Conservation (phyloP, 495 filamentous ascomycete genomes). For the Podospora conica region DNA sequence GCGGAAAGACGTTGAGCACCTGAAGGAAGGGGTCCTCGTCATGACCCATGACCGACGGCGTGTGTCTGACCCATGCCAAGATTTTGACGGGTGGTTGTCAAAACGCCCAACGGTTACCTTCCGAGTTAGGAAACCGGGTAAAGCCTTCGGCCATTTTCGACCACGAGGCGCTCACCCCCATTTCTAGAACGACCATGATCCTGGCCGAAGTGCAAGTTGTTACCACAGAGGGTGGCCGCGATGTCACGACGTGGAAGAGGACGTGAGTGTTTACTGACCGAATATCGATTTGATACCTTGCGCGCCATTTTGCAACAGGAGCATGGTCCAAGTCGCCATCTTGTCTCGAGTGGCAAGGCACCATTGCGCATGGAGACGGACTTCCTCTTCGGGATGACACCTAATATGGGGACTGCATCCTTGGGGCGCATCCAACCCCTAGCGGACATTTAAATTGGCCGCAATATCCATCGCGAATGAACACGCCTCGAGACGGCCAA, state of each 20-base stretch:
- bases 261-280: not conserved
- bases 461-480: constrained; percentile 9
- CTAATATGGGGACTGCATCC: constrained; percentile 7
- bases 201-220: not conserved
- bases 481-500: not conserved
- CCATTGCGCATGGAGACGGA: not conserved
- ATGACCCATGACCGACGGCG: not conserved
- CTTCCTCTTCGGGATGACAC: constrained; percentile 3
- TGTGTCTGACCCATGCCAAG: not conserved
- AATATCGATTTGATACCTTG: not conserved
- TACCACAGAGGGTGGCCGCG: not conserved
- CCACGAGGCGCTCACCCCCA: not conserved
- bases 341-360: not conserved
- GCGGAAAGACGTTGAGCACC: not conserved
- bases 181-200: not conserved
- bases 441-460: not conserved
- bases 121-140: constrained; percentile 9
- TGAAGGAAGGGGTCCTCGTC: not conserved
- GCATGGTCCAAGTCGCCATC: not conserved
- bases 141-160: not conserved
- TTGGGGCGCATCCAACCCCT: not conserved
- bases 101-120: constrained; percentile 2
- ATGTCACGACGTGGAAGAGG: not conserved
- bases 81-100: not conserved
- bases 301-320: not conserved